Evolutionary conservation across 371 early-diverging fungal species (phyloP).

Genomic region (Lichtheimia hyalospora): DNA sequence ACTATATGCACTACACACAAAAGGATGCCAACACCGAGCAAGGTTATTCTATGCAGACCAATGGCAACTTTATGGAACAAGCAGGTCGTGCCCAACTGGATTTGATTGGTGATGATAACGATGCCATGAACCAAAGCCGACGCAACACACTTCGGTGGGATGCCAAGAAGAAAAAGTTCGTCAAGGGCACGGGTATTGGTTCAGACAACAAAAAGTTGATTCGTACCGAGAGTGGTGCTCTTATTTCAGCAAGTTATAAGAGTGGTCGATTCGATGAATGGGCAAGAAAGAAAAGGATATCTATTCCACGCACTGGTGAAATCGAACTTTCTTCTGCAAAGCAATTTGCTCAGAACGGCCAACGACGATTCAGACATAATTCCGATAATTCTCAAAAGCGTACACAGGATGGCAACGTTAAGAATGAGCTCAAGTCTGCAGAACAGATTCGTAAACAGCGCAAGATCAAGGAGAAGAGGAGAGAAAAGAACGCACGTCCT

Average conservation of each 20-base stretch:
- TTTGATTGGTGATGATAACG: constrained; percentile 83
- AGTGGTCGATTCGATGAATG: constrained; percentile 85
- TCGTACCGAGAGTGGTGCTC: constrained; percentile 87
- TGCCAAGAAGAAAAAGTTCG: constrained; percentile 90
- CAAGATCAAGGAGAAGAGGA: constrained; percentile 73
- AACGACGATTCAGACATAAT: constrained; percentile 65
- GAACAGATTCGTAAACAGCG: constrained; percentile 86
- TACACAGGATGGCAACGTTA: constrained; percentile 37
- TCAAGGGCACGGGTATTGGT: constrained; percentile 82
- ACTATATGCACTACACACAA: constrained; percentile 88
- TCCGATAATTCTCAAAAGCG: constrained; percentile 65
- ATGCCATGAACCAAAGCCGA: constrained; percentile 49
- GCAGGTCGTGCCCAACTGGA: constrained; percentile 80
- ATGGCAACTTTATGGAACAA: constrained; percentile 79
- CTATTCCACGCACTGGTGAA: constrained; percentile 86
- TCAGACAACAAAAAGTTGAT: constrained; percentile 95
- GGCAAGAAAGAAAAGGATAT: constrained; percentile 82
- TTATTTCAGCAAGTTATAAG: constrained; percentile 90
- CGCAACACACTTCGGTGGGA: constrained; percentile 86
- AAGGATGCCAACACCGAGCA: constrained; percentile 87
- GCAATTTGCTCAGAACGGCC: constrained; percentile 25
- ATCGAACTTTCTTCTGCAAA: constrained; percentile 64
- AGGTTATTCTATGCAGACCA: constrained; percentile 83
- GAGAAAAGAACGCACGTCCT: constrained; percentile 69
- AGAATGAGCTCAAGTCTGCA: constrained; percentile 80